Percentiles rank a stretch among this genome's conserved stretches.
phyloP scores from a whole-genome alignment of 495 filamentous ascomycete genomes.

The Penicillium herquei region DNA sequence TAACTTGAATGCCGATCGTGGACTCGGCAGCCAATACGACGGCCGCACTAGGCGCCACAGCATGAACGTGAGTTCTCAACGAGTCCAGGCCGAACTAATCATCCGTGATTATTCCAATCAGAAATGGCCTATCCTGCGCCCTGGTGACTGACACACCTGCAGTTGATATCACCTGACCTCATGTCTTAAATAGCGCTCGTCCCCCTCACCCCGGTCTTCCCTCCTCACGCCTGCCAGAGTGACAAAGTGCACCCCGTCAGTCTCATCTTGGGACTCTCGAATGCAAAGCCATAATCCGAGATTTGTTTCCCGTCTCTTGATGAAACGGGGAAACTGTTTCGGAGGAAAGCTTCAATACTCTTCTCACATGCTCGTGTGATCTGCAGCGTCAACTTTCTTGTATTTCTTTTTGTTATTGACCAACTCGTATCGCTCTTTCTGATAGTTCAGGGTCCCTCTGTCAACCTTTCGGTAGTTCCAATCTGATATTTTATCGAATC shows the following conservation, averaged over 20 bases:
- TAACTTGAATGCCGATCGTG: slow-evolving; percentile 18
- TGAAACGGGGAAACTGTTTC: slow-evolving; percentile 25
- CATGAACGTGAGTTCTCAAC: slow-evolving; percentile 9
- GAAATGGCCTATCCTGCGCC: background rate
- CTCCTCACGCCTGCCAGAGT: slow-evolving; percentile 40
- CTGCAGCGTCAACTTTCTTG: slow-evolving; percentile 36
- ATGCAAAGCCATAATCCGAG: slow-evolving; percentile 29
- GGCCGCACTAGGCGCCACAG: slow-evolving; percentile 12
- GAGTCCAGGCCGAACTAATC: slow-evolving; percentile 6
- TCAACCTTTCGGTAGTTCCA: background rate
- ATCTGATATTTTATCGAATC: slow-evolving; percentile 19
- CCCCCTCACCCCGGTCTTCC: slow-evolving; percentile 7
- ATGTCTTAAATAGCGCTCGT: slow-evolving; percentile 31
- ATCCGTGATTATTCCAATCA: background rate
- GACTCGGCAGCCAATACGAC: slow-evolving; percentile 13
- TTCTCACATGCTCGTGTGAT: slow-evolving; percentile 36
- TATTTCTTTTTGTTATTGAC: slow-evolving; percentile 23
- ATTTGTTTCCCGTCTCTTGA: slow-evolving; percentile 24
- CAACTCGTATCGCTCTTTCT: slow-evolving; percentile 40
- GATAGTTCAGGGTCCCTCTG: slow-evolving; percentile 24
- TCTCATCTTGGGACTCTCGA: slow-evolving; percentile 26
- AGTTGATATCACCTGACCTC: slow-evolving; percentile 31
- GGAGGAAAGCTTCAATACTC: slow-evolving; percentile 38
- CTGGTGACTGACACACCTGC: slow-evolving; percentile 3
- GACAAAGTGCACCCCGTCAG: slow-evolving; percentile 32